Evolutionary conservation across 179 eudicot genomes (phyloP).

Genomic region (Patellifolia procumbens): DNA sequence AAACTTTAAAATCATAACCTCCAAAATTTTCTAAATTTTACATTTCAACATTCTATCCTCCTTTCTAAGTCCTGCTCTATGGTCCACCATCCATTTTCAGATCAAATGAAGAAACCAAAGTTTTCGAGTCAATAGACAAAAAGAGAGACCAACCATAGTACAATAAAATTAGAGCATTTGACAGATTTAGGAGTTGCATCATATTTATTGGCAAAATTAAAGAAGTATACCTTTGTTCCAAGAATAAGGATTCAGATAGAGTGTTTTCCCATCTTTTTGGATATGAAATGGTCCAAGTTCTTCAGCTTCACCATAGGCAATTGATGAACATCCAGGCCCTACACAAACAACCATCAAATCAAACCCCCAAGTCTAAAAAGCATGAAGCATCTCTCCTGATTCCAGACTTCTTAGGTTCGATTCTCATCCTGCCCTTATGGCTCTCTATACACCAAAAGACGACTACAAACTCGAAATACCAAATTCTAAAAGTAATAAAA

Average conservation of each 20-base stretch:
- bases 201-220: slow-evolving; percentile 4
- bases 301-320: slow-evolving; percentile 89
- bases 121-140: neutral
- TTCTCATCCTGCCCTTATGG: too few relatives aligned
- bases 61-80: neutral
- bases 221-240: slow-evolving; percentile 99
- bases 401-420: too few relatives aligned
- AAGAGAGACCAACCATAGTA: neutral
- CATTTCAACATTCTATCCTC: neutral
- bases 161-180: neutral
- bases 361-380: too few relatives aligned
- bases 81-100: neutral
- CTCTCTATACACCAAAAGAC: too few relatives aligned
- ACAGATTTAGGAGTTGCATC: neutral
- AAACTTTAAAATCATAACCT: too few relatives aligned
- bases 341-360: slow-evolving; percentile 21
- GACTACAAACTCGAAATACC: too few relatives aligned
- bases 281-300: slow-evolving; percentile 97
- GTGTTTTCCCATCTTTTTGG: slow-evolving; percentile 75
- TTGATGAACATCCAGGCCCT: slow-evolving; percentile 99
- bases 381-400: too few relatives aligned
- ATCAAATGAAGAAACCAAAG: neutral
- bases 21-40: too few relatives aligned
- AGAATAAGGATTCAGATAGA: slow-evolving; percentile 72
- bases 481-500: too few relatives aligned